Base-by-base conservation (phyloP, 2,329 filamentous ascomycete genomes). In the Arthrobotrys sinensis region DNA sequence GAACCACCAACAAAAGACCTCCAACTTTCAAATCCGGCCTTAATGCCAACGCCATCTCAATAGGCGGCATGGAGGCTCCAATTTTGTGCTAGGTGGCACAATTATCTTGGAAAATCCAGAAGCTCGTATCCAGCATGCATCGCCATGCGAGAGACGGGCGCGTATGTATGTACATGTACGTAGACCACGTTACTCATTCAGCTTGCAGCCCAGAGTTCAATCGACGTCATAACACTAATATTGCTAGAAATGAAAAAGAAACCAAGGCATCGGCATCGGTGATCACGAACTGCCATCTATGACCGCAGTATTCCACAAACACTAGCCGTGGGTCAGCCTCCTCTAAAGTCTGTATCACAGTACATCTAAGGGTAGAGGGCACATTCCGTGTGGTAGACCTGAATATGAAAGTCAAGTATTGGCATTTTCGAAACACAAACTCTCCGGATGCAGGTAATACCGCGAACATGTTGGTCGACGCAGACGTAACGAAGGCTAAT, bases 71-170 rank as follows among this genome's bases (percentile, higher is more conserved):
- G 32, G 14, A 53, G 34, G 19, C n/a, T 55, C 6, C 11, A 19
- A 38, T 14, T 6, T n/a, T 43, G 2, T 28, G 14, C 12, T 8
- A 16, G 16, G 36, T 43, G 11, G 28, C 55, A 60, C 16, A 12
- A 11, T 36, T 38, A 6, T 38, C 52, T 32, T n/a, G 3, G 12
- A 32, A 52, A 28, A 4, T 7, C 3, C 8, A 32, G 12, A 52
- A 52, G 48, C 19, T 60, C 36, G 34, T 60, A 60, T 43, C 21
- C n/a, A 0, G 16, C 36, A 24, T 60, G 55, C 34, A 60, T 60
- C 11, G 10, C 34, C 36, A 60, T 60, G 55, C 55, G 36, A 60
- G 14, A 43, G 4, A 10, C 52, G 36, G 55, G 36, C 55, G 34
- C 55, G 14, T 60, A 57, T 24, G n/a, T 40, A 16, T 24, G n/a